Base-by-base conservation (phyloP, 495 filamentous ascomycete genomes). In the Penicillium egyptiacum region DNA sequence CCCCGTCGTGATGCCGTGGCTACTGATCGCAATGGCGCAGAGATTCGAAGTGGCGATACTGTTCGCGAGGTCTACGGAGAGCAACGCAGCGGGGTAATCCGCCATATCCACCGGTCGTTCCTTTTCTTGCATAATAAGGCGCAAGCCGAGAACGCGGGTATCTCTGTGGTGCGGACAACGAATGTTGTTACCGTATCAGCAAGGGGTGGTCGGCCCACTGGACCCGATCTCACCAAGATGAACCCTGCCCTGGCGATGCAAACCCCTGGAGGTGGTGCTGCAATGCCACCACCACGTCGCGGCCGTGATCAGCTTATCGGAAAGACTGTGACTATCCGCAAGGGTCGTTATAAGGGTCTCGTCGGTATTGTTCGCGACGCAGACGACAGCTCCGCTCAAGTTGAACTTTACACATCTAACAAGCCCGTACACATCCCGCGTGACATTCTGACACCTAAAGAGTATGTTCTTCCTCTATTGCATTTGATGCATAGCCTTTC, bases 311-410 rank as follows among this genome's bases (percentile, higher is more conserved):
- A 85, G n/a, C 73, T 92, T 46, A 83, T 97, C 56, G 91, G 91
- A 19, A 91, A 98, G 74, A 98, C 92, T 1, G 91, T 98, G 35
- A 88, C 82, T 28, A 86, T 98, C 57, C 78, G 85, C 45, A 88
- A 83, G 63, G 95, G 95, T 10, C 84, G 85, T 1, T 89, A 91
- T 73, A 99, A 99, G 74, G 94, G 93, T 49, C 77, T 96, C 14
- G 79, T 99, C 46, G 95, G 95, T 60, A 96, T 96, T 54, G 90
- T 99, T 61, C 96, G 95, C 65, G 91, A 98, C 66, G 85, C 95
- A 0, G 92, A 88, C 0, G 91, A 95, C 56, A 81, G 80, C 1
- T 84, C 88, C 58, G 93, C 89, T 28, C 86, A 91, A 20, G 88
- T 99, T 35, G 95, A 98, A 71, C 78, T 99, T 25, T 92, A 97